These are phyloP conservation scores for Nepenthes alata DNA, from an alignment of 179 eudicot species.

Conservation along the genomic window DNA sequence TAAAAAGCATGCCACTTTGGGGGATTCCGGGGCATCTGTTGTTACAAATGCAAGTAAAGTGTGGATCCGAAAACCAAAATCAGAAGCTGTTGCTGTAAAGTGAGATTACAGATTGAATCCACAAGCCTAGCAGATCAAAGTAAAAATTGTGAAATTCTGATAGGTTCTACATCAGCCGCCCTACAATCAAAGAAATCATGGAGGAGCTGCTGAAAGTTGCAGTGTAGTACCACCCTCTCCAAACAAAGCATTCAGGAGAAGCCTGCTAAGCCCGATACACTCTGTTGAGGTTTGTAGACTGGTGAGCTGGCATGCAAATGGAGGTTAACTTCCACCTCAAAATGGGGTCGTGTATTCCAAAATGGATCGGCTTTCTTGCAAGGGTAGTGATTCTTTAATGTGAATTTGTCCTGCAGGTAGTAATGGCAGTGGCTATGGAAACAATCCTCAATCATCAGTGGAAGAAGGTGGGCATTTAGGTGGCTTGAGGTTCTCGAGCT, in stretches of 20 bases:
- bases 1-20: constrained; percentile 34
- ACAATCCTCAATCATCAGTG: constrained; percentile 6
- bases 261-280: constrained; percentile 19
- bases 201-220: constrained; percentile 10
- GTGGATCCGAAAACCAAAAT: constrained; percentile 40
- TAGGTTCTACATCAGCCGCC: constrained; percentile 73
- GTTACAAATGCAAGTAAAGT: constrained; percentile 24
- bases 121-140: constrained; percentile 21
- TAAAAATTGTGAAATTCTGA: constrained; percentile 42
- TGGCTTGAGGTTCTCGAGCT: constrained; percentile 25
- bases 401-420: constrained; percentile 12
- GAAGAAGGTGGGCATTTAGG: constrained; percentile 17
- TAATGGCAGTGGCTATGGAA: constrained; percentile 11
- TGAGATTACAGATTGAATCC: constrained; percentile 16
- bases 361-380: constrained; percentile 12
- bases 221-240: neutral
- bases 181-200: constrained; percentile 19
- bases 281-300: constrained; percentile 43
- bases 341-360: constrained; percentile 20
- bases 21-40: constrained; percentile 25
- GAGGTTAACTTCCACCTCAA: constrained; percentile 15
- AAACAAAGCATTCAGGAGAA: constrained; percentile 19
- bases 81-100: constrained; percentile 22
- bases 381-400: constrained; percentile 16
- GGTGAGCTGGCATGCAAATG: constrained; percentile 28